These are phyloP conservation scores for Pseudoturritis turrita DNA, from an alignment of 345 rosid species.

Conservation along the genomic window DNA sequence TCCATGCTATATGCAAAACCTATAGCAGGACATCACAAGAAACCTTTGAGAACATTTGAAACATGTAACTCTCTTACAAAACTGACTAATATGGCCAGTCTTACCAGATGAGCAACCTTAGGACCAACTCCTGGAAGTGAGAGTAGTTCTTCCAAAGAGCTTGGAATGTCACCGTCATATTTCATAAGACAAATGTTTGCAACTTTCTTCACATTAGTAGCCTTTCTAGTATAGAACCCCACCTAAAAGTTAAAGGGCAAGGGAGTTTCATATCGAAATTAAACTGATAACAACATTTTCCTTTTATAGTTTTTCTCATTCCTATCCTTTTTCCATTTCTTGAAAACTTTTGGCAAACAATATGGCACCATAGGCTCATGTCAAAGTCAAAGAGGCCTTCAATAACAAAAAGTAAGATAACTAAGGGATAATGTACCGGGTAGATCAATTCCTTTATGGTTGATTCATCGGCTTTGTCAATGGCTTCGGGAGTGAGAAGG, in stretches of 20 bases:
- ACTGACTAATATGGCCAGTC: not conserved
- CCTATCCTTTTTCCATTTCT: not conserved
- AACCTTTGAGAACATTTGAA: not conserved
- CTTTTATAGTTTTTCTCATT: not conserved
- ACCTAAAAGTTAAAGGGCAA: conserved; percentile 45
- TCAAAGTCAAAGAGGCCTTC: not conserved
- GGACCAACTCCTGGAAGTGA: conserved; percentile 97
- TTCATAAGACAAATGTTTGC: conserved; percentile 71
- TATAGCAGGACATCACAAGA: conserved; percentile 30
- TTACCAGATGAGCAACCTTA: conserved; percentile 63
- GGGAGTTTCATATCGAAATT: not conserved
- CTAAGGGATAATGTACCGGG: conserved; percentile 46
- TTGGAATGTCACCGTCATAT: conserved; percentile 85
- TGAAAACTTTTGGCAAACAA: not conserved
- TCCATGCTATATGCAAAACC: conserved; percentile 93
- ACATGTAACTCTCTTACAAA: not conserved
- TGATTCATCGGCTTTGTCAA: conserved; percentile 78
- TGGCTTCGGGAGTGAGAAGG: conserved; percentile 76
- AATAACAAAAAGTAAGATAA: not conserved
- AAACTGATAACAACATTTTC: not conserved
- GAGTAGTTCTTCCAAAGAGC: conserved; percentile 77
- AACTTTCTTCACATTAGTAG: conserved; percentile 82
- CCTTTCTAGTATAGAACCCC: conserved; percentile 92
- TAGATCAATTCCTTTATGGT: conserved; percentile 74
- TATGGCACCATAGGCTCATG: not conserved